Conservation (phyloP, 2,329 filamentous ascomycete genomes). For the Fusarium multiceps region DNA sequence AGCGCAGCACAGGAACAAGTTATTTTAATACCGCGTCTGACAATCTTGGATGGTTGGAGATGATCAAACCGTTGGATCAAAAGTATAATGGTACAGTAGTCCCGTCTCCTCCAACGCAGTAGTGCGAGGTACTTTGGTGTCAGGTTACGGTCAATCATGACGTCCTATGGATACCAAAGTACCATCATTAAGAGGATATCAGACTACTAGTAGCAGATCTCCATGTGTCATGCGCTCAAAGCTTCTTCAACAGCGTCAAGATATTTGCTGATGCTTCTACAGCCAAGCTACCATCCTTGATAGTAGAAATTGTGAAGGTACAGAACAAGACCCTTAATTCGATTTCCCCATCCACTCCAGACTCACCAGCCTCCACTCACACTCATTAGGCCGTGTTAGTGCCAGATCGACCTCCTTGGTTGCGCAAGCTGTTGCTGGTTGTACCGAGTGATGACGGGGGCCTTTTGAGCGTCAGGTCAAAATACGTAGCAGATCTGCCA, state of each 20-base stretch:
- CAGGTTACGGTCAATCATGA: constrained; percentile 1
- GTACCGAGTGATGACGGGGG: constrained; percentile 24
- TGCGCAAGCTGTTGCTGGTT: constrained; percentile 31
- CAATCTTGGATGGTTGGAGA: constrained; percentile 7
- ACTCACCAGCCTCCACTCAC: constrained; percentile 34
- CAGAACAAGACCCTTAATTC: constrained; percentile 40
- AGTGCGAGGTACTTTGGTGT: constrained; percentile 20
- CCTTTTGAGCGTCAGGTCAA: constrained; percentile 8
- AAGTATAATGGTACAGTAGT: constrained; percentile 2
- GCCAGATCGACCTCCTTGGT: constrained; percentile 33
- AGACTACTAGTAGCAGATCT: background rate
- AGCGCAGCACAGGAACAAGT: background rate
- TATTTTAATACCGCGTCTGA: constrained; percentile 15
- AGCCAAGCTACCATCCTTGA: constrained; percentile 29
- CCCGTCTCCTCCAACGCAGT: background rate
- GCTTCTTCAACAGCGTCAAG: background rate
- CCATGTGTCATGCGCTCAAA: background rate
- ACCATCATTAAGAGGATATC: background rate
- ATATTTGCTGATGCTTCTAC: background rate
- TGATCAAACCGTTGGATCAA: constrained; percentile 3
- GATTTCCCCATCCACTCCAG: constrained; percentile 37
- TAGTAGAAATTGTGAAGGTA: constrained; percentile 37
- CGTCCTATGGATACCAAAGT: background rate
- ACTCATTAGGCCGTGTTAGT: constrained; percentile 33
- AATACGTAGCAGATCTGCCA: constrained; percentile 22